A percentile compares a stretch with the other conserved stretches of the same genome.
These are phyloP conservation scores for Penicillium canescens DNA, from an alignment of 495 filamentous ascomycete species.

Conservation along the genomic window DNA sequence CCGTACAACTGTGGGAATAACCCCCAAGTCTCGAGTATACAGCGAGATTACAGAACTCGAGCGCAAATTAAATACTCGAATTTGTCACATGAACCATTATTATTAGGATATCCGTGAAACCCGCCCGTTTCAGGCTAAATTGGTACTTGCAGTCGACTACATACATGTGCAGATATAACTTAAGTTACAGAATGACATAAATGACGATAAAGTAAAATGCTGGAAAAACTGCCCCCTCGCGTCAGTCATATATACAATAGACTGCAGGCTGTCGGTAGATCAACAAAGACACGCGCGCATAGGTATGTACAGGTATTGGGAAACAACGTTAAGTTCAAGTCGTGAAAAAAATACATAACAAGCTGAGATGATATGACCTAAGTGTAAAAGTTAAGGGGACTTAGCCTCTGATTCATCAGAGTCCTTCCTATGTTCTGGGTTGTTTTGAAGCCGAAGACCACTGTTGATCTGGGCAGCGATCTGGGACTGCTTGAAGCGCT, in stretches of 20 bases:
- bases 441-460: slow-evolving; percentile 20
- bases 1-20: too few species aligned
- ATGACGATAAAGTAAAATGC: not conserved
- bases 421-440: slow-evolving; percentile 7
- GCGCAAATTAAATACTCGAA: too few species aligned
- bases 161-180: not conserved
- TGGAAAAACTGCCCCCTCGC: slow-evolving; percentile 1
- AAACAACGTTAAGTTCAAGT: not conserved
- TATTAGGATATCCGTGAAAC: too few species aligned
- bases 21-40: not conserved
- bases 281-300: not conserved
- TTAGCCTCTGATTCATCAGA: slow-evolving; percentile 11
- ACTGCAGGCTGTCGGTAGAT: not conserved
- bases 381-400: slow-evolving; percentile 3
- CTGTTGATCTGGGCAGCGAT: slow-evolving; percentile 64
- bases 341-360: not conserved
- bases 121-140: too few species aligned
- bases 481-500: slow-evolving; percentile 65
- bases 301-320: slow-evolving; percentile 3
- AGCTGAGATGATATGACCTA: not conserved
- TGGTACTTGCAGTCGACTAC: too few species aligned
- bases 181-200: slow-evolving; percentile 1
- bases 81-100: too few species aligned
- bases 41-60: not conserved
- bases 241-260: slow-evolving; percentile 8